phyloP scores from a whole-genome alignment of 1,139 yeast species.

The Lodderomyces oxycetoniae region DNA sequence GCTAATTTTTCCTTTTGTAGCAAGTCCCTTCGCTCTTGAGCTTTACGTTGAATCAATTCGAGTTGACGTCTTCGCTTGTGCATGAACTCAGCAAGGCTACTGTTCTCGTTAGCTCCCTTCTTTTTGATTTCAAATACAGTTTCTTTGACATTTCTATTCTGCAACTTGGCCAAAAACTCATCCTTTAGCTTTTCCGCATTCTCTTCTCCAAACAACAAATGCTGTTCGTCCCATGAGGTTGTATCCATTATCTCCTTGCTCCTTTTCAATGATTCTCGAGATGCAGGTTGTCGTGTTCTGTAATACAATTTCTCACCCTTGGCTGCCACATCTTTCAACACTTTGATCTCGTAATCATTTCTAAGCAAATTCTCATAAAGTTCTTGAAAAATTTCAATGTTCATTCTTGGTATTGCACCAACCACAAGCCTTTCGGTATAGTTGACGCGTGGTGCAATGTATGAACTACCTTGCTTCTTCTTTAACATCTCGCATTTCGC shows the following conservation, averaged over 20 bases:
- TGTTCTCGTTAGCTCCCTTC: slow-evolving; percentile 45
- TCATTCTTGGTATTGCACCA: slow-evolving; percentile 75
- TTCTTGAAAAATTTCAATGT: slow-evolving; percentile 70
- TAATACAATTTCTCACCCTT: slow-evolving; percentile 87
- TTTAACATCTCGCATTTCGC: slow-evolving; percentile 50
- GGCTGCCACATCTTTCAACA: slow-evolving; percentile 63
- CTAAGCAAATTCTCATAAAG: slow-evolving; percentile 58
- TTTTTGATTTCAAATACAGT: slow-evolving; percentile 88
- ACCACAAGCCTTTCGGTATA: slow-evolving; percentile 76
- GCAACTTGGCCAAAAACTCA: slow-evolving; percentile 63
- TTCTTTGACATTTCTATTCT: slow-evolving; percentile 67
- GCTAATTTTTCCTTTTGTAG: slow-evolving; percentile 72
- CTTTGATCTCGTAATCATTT: slow-evolving; percentile 65
- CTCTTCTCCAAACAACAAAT: slow-evolving; percentile 62
- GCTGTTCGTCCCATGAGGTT: slow-evolving; percentile 84
- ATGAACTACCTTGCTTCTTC: slow-evolving; percentile 39
- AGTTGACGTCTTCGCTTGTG: slow-evolving; percentile 77
- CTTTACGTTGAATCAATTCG: slow-evolving; percentile 80
- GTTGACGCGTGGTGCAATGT: slow-evolving; percentile 51
- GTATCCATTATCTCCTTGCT: slow-evolving; percentile 73
- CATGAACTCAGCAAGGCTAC: slow-evolving; percentile 79
- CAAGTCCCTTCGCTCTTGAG: slow-evolving; percentile 64
- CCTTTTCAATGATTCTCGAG: slow-evolving; percentile 77
- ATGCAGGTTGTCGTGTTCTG: slow-evolving; percentile 83
- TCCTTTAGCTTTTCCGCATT: slow-evolving; percentile 72